Conservation (phyloP, 1,284 basidiomycete genomes). For the Sanghuangporus baumii region DNA sequence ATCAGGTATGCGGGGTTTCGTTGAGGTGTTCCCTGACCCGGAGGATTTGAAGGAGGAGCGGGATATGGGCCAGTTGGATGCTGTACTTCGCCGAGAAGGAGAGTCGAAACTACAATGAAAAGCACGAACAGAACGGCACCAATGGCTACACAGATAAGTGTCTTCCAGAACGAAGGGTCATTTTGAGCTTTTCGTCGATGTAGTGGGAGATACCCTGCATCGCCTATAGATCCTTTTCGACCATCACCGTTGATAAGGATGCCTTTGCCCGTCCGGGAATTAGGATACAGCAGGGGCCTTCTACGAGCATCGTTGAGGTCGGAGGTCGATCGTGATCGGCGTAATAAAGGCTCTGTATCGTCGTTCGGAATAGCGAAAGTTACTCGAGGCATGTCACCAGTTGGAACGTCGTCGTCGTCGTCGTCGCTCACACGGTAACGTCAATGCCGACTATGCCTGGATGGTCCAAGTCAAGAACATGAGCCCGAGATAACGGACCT, state of each 20-base stretch:
- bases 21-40: slow-evolving; percentile 4
- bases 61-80: slow-evolving; percentile 12
- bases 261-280: background rate
- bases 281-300: background rate
- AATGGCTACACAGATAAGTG: background rate
- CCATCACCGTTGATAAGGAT: background rate
- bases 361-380: background rate
- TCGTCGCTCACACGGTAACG: background rate
- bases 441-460: background rate
- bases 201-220: background rate
- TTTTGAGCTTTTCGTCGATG: background rate
- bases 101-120: background rate
- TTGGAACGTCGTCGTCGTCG: background rate
- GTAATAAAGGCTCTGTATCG: background rate
- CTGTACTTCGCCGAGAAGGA: slow-evolving; percentile 5
- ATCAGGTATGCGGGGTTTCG: slow-evolving; percentile 73
- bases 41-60: background rate
- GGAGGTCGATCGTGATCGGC: background rate
- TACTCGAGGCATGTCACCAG: slow-evolving; percentile 11
- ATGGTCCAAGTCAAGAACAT: background rate
- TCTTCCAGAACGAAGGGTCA: background rate
- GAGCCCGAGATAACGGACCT: background rate
- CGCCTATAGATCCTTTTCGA: background rate
- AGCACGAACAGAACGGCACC: slow-evolving; percentile 1
- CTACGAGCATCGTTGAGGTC: background rate